phyloP scores from a whole-genome alignment of 2,329 filamentous ascomycete species.

The Cadophora luteo-olivacea region DNA sequence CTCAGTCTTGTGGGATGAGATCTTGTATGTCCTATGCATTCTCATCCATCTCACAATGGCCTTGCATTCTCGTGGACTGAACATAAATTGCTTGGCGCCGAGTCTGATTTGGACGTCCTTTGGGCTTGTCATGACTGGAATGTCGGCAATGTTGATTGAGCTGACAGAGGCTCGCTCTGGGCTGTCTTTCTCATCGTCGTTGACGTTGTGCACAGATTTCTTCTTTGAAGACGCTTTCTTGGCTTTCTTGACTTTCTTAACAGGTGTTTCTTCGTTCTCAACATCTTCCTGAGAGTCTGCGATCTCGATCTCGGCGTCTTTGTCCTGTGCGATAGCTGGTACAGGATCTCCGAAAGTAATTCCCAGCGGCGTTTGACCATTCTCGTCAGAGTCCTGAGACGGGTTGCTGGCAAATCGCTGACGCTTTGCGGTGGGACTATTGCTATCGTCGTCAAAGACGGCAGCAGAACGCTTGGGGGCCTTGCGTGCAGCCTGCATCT shows the following conservation, averaged over 20 bases:
- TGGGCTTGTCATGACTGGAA: background rate
- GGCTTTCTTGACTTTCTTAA: background rate
- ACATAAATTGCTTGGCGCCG: background rate
- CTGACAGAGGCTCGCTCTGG: background rate
- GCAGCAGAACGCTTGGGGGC: background rate
- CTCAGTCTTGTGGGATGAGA: constrained; percentile 2
- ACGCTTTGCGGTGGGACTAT: background rate
- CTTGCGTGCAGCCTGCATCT: background rate
- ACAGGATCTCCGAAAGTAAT: background rate
- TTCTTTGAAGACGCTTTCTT: background rate
- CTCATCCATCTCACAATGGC: constrained; percentile 17
- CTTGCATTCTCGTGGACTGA: constrained; percentile 4
- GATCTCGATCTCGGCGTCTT: background rate
- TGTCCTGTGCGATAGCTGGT: background rate
- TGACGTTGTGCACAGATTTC: background rate
- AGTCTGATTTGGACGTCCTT: background rate
- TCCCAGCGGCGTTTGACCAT: constrained; percentile 1
- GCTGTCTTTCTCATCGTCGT: background rate
- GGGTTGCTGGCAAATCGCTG: background rate
- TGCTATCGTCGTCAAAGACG: background rate
- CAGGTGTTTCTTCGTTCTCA: background rate
- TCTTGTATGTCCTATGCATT: background rate
- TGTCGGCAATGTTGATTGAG: background rate
- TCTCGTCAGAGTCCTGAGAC: constrained; percentile 8
- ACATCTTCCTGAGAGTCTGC: constrained; percentile 6